phyloP scores from a whole-genome alignment of 768 basidiomycete genomes.

The Kockovaella imperatae region DNA sequence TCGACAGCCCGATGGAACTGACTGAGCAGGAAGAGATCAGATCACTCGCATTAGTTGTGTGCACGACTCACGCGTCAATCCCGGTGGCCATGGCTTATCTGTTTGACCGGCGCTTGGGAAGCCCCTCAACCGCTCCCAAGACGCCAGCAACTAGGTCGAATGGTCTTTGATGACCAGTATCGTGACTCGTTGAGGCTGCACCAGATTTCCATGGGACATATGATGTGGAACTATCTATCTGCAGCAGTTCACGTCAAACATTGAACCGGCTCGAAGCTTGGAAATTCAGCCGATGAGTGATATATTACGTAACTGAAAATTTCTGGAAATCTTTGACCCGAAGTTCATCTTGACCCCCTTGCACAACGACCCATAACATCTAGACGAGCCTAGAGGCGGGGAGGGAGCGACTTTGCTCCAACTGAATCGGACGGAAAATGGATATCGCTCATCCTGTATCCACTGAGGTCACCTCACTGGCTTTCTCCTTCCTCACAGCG shows the following conservation, averaged over 20 bases:
- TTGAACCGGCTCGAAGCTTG: no score
- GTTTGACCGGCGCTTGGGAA: no score
- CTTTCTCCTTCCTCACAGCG: slow-evolving; percentile 85
- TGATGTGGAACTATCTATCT: no score
- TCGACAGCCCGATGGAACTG: slow-evolving; percentile 92
- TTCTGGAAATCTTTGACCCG: slow-evolving; percentile 1
- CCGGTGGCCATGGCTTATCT: neutral
- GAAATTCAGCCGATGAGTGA: no score
- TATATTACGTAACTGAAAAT: slow-evolving; percentile 3
- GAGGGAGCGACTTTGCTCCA: neutral
- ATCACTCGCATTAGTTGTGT: neutral
- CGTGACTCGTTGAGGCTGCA: no score
- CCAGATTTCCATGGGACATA: no score
- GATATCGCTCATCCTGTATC: slow-evolving; percentile 84
- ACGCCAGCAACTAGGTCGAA: no score
- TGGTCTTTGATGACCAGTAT: no score
- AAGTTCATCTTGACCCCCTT: neutral
- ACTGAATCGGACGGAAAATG: slow-evolving; percentile 48
- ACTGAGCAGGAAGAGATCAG: no score
- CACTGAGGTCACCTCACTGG: slow-evolving; percentile 72
- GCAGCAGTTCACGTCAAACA: no score
- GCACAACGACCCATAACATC: neutral
- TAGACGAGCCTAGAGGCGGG: neutral
- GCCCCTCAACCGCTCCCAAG: no score
- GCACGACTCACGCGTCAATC: slow-evolving; percentile 21